Evolutionary conservation across 23 red algal genomes (phyloP).

Genomic region (Gracilaria caudata): DNA sequence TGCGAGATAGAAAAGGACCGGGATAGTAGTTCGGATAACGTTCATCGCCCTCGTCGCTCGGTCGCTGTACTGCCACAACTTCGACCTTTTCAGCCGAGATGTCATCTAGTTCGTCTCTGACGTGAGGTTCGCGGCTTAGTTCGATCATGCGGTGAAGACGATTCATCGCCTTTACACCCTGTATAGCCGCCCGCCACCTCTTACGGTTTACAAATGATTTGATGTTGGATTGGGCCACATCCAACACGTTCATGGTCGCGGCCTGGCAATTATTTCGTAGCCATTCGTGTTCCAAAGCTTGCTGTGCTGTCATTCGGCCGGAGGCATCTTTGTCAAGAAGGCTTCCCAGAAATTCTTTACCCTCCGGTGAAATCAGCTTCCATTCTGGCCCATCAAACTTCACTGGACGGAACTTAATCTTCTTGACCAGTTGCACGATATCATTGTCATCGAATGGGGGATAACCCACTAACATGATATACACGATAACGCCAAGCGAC

Average conservation of each 20-base stretch:
- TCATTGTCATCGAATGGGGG: constrained; percentile 95
- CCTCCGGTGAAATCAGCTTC: constrained; percentile 63
- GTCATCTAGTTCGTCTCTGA: constrained; percentile 29
- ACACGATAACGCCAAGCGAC: constrained; percentile 93
- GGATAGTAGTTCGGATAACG: not conserved
- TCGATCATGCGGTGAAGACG: constrained; percentile 65
- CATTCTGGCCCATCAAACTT: constrained; percentile 72
- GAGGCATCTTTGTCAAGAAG: constrained; percentile 80
- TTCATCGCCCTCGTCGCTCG: constrained; percentile 10
- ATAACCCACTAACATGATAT: constrained; percentile 95
- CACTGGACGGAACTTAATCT: constrained; percentile 82
- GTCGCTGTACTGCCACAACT: constrained; percentile 12
- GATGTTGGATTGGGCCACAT: constrained; percentile 69
- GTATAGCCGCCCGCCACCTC: constrained; percentile 72
- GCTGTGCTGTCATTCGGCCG: constrained; percentile 76
- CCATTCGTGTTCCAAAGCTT: constrained; percentile 81
- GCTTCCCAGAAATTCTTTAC: constrained; percentile 64
- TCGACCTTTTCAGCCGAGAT: constrained; percentile 43
- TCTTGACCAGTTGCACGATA: constrained; percentile 72
- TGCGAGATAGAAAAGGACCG: not conserved
- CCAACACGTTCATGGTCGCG: constrained; percentile 56
- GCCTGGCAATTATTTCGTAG: constrained; percentile 62
- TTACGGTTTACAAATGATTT: constrained; percentile 59
- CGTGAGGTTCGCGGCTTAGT: constrained; percentile 37
- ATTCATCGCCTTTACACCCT: constrained; percentile 73